A percentile compares a stretch with the other conserved stretches of the same genome.
These are phyloP conservation scores for Paramyrothecium sp. DNA, from an alignment of 2,329 filamentous ascomycete species.

Conservation along the genomic window DNA sequence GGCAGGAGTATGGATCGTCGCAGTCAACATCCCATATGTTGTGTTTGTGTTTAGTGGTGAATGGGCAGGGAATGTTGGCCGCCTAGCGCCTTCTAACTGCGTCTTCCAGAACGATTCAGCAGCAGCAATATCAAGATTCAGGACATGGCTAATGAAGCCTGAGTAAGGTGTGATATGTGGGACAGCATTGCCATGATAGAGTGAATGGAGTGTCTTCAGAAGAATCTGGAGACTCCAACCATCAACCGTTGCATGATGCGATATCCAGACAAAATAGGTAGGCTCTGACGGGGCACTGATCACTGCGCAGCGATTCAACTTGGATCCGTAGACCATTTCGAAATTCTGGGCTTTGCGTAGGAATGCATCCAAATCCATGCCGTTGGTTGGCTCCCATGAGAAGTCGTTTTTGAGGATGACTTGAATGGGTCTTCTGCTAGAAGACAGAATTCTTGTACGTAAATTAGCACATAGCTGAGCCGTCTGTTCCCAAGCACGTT, in stretches of 20 bases:
- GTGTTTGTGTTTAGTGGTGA: neutral
- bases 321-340: neutral
- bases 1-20: neutral
- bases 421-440: neutral
- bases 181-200: neutral
- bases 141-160: neutral
- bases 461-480: neutral
- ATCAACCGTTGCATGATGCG: neutral
- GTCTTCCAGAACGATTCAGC: neutral
- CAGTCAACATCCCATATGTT: neutral
- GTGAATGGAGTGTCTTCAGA: neutral
- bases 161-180: neutral
- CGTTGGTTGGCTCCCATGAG: neutral
- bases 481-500: neutral
- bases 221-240: neutral
- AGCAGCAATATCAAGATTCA: neutral
- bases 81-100: neutral
- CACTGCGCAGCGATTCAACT: neutral
- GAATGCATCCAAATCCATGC: neutral
- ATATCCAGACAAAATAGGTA: neutral
- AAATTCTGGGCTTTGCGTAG: neutral
- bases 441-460: neutral
- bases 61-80: neutral
- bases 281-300: neutral
- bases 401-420: neutral